Evolutionary conservation across 1,284 basidiomycete genomes (phyloP).

Genomic region (Exobasidium rhododendri): DNA sequence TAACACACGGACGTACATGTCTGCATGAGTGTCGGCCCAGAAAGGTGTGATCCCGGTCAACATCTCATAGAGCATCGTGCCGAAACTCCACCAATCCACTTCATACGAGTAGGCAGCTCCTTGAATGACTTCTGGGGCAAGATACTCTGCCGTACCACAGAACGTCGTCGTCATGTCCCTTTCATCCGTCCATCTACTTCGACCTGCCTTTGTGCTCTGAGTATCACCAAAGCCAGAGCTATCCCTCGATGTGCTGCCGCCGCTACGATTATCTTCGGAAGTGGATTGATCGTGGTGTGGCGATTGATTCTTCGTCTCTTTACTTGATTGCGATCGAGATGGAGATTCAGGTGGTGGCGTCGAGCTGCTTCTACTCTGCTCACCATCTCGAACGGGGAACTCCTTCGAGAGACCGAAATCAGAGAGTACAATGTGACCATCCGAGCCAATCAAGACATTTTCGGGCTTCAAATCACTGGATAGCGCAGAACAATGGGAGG

Average conservation of each 20-base stretch:
- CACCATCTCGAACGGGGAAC: conserved; percentile 21
- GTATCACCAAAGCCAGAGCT: background rate
- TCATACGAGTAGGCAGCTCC: conserved; percentile 86
- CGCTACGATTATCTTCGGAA: conserved; percentile 27
- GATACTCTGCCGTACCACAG: conserved; percentile 61
- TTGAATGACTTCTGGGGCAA: conserved; percentile 68
- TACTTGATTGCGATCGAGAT: conserved; percentile 35
- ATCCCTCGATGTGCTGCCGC: background rate
- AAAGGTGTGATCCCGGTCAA: conserved; percentile 87
- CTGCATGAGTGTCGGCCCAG: conserved; percentile 85
- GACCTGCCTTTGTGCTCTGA: background rate
- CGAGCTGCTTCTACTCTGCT: conserved; percentile 7
- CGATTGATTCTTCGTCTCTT: conserved; percentile 13
- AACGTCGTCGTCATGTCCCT: conserved; percentile 73
- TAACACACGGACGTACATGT: conserved; percentile 88
- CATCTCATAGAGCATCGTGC: conserved; percentile 96
- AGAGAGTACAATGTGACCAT: conserved; percentile 91
- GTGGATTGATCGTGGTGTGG: conserved; percentile 17
- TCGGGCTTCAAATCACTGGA: conserved; percentile 92
- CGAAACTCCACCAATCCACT: conserved; percentile 96
- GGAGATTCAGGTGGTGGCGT: conserved; percentile 28
- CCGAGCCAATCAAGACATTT: conserved; percentile 86
- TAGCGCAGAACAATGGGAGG: too few relatives aligned
- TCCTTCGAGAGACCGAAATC: conserved; percentile 86
- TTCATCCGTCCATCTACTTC: conserved; percentile 20